Percentiles rank a stretch among this genome's conserved stretches.
phyloP scores from a whole-genome alignment of 305 asterid species.

The Ajuga reptans region DNA sequence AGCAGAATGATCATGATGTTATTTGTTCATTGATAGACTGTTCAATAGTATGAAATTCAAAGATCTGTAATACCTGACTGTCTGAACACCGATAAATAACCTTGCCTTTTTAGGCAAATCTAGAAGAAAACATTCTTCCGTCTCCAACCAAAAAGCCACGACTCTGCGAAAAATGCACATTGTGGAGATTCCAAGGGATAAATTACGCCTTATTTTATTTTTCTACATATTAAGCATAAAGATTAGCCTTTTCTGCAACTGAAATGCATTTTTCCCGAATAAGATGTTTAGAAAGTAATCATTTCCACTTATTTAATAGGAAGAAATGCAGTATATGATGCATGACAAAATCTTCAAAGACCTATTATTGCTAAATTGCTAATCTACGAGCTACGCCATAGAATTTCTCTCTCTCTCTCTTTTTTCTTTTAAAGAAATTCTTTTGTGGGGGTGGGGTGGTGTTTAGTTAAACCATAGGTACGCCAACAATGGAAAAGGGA shows the following conservation, averaged over 20 bases:
- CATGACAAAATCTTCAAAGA: not conserved
- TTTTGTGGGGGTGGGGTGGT: too few species aligned
- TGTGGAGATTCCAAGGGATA: not conserved
- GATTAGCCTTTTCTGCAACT: not conserved
- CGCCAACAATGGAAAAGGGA: not conserved
- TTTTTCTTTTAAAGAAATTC: too few species aligned
- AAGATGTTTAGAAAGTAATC: not conserved
- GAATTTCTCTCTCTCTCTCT: not conserved
- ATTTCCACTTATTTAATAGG: not conserved
- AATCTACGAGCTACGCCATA: not conserved
- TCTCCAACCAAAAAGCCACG: not conserved
- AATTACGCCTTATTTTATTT: not conserved
- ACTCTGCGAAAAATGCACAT: not conserved
- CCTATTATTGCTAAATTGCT: not conserved
- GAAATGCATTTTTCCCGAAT: not conserved
- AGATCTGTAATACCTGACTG: not conserved
- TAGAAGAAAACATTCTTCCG: not conserved
- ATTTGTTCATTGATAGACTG: not conserved
- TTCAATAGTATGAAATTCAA: not conserved
- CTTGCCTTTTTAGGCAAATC: not conserved
- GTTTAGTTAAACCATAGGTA: not conserved
- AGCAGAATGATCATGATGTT: not conserved
- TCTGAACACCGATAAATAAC: not conserved
- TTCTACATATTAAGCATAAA: not conserved
- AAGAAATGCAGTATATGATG: not conserved